These are phyloP conservation scores for Prunus armeniaca DNA, from an alignment of 306 rosid genomes.

Conservation along the genomic window DNA sequence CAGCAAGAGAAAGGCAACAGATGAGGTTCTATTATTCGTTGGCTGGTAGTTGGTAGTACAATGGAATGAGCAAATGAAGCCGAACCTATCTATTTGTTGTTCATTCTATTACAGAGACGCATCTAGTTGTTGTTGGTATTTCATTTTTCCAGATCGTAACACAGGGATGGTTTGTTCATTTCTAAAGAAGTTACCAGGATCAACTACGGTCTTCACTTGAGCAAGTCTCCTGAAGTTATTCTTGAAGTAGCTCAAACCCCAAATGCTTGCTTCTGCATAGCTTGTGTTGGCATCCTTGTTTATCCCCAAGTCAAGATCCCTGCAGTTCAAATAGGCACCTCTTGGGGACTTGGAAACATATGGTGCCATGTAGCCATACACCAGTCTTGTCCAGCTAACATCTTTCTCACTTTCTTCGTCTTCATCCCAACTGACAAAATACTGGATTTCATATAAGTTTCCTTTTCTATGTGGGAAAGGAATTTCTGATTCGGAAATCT, in stretches of 20 bases:
- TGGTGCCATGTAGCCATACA: constrained; percentile 53
- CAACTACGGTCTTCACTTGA: constrained; percentile 21
- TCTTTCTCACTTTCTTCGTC: constrained; percentile 35
- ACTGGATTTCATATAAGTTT: constrained; percentile 52
- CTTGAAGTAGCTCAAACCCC: background rate
- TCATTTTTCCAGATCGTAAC: background rate
- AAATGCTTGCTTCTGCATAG: constrained; percentile 21
- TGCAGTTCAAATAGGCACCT: constrained; percentile 62
- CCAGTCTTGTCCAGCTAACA: constrained; percentile 47
- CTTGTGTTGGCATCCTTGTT: constrained; percentile 1
- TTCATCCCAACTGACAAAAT: constrained; percentile 40
- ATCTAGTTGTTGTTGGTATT: background rate
- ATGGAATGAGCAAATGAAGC: background rate
- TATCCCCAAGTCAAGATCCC: constrained; percentile 51
- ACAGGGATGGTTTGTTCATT: constrained; percentile 37
- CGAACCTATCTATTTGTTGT: too few species aligned
- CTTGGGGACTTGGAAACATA: constrained; percentile 64
- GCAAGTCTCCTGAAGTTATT: background rate
- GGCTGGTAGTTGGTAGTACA: background rate
- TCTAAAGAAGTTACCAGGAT: constrained; percentile 63
- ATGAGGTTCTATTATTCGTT: too few species aligned
- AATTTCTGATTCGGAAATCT: constrained; percentile 41
- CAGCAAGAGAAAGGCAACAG: background rate
- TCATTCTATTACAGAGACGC: background rate
- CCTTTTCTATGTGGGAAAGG: constrained; percentile 77